These are phyloP conservation scores for Zymoseptoria pseudotritici DNA, from an alignment of 2,329 filamentous ascomycete species.

Conservation along the genomic window DNA sequence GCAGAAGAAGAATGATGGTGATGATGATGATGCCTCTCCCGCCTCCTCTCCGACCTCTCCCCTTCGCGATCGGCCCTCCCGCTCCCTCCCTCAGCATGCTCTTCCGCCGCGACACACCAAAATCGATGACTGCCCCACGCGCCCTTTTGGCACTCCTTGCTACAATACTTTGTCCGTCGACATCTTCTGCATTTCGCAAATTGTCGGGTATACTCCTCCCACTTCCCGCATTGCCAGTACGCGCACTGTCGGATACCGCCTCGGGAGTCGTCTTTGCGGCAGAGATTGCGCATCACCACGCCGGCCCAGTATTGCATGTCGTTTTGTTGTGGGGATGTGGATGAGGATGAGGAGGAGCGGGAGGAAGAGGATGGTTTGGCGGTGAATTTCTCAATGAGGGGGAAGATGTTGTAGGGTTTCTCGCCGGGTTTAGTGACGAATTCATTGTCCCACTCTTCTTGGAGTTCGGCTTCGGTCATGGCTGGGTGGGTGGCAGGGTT, in stretches of 20 bases:
- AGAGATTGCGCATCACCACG: slow-evolving; percentile 97
- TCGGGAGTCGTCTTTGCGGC: slow-evolving; percentile 90
- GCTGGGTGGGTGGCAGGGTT: slow-evolving; percentile 34
- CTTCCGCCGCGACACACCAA: slow-evolving; percentile 78
- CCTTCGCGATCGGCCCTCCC: slow-evolving; percentile 15
- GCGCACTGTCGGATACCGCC: slow-evolving; percentile 95
- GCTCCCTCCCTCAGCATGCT: slow-evolving; percentile 18
- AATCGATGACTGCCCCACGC: slow-evolving; percentile 98
- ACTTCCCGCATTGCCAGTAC: slow-evolving; percentile 96
- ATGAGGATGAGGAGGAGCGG: slow-evolving; percentile 16
- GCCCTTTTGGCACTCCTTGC: slow-evolving; percentile 98
- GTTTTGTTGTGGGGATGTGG: slow-evolving; percentile 26
- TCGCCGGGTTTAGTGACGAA: slow-evolving; percentile 44
- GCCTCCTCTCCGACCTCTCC: not conserved
- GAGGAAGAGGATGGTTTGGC: slow-evolving; percentile 65
- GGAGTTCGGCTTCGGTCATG: slow-evolving; percentile 44
- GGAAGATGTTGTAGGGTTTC: slow-evolving; percentile 70
- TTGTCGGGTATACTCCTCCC: slow-evolving; percentile 93
- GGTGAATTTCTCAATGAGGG: slow-evolving; percentile 95
- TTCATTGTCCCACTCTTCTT: slow-evolving; percentile 87
- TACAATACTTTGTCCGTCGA: slow-evolving; percentile 86
- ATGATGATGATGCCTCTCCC: slow-evolving; percentile 21
- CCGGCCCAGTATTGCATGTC: slow-evolving; percentile 99
- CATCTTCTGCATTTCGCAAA: slow-evolving; percentile 97
- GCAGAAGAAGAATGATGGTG: slow-evolving; percentile 10